These are phyloP conservation scores for Ophiostoma tasmaniense DNA, from an alignment of 2,329 filamentous ascomycete species.

Conservation along the genomic window DNA sequence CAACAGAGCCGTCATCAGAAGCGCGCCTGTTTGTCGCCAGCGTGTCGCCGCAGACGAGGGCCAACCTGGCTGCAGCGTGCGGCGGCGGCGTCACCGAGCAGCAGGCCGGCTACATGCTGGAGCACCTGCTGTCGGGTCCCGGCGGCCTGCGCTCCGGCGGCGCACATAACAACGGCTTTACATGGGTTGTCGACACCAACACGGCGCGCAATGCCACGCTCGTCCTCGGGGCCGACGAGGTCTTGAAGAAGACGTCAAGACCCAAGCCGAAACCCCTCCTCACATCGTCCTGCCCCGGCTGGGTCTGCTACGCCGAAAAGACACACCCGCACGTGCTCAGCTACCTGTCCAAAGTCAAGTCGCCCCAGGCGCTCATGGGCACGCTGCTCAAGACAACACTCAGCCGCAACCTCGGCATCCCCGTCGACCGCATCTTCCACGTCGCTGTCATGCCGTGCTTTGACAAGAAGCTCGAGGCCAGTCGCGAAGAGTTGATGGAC, in stretches of 20 bases:
- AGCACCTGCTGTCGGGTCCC: conserved; percentile 65
- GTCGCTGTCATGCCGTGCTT: conserved; percentile 97
- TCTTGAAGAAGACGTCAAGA: conserved; percentile 33
- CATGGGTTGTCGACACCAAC: conserved; percentile 88
- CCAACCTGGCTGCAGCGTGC: conserved; percentile 79
- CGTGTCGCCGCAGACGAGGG: conserved; percentile 82
- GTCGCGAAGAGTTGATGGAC: conserved; percentile 83
- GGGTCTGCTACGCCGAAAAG: conserved; percentile 98
- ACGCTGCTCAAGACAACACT: conserved; percentile 83
- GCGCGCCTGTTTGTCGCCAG: conserved; percentile 78
- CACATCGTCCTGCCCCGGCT: conserved; percentile 87
- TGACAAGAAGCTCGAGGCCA: conserved; percentile 97
- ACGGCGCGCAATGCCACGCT: conserved; percentile 71
- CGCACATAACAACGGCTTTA: conserved; percentile 65
- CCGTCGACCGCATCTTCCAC: conserved; percentile 82
- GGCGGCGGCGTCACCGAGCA: conserved; percentile 60
- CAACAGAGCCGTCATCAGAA: not conserved
- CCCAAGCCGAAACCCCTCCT: conserved; percentile 47
- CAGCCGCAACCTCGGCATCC: conserved; percentile 60
- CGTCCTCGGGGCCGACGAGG: conserved; percentile 69
- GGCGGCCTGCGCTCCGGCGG: conserved; percentile 63
- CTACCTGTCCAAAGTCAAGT: conserved; percentile 85
- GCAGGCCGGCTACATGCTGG: conserved; percentile 73
- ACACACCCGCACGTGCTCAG: conserved; percentile 90
- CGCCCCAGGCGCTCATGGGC: conserved; percentile 83